phyloP scores from a whole-genome alignment of 2,329 filamentous ascomycete genomes.

The Alternaria angustiovoidea region DNA sequence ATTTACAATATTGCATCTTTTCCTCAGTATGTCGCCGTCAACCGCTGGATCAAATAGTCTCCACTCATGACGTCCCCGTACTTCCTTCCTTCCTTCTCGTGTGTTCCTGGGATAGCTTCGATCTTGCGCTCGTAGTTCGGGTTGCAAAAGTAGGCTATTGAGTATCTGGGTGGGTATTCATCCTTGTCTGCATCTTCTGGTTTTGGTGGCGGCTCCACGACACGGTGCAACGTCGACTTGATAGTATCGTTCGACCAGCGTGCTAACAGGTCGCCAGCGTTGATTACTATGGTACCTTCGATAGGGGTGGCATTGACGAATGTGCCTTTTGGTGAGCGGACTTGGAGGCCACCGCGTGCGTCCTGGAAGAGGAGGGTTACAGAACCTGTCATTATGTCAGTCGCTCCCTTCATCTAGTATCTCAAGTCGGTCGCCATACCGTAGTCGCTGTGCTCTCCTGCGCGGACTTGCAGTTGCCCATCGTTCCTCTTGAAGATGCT shows the following conservation, averaged over 20 bases:
- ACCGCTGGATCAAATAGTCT: conserved; percentile 79
- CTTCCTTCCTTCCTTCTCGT: conserved; percentile 73
- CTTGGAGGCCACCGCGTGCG: conserved; percentile 65
- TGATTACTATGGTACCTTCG: conserved; percentile 81
- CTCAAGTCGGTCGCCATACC: conserved; percentile 34
- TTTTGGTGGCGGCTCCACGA: conserved; percentile 78
- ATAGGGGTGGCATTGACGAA: conserved; percentile 89
- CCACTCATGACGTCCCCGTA: conserved; percentile 80
- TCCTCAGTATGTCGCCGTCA: conserved; percentile 71
- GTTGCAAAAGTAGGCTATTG: conserved; percentile 92
- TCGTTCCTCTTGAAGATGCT: conserved; percentile 72
- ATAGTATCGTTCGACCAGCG: conserved; percentile 93
- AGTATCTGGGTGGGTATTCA: conserved; percentile 78
- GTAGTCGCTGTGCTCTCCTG: conserved; percentile 79
- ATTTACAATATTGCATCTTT: neutral
- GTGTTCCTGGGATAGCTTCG: conserved; percentile 83
- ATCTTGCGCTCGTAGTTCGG: conserved; percentile 80
- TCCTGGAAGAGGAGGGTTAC: conserved; percentile 60
- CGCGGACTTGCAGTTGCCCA: conserved; percentile 75
- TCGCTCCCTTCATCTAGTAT: neutral
- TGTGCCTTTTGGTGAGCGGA: conserved; percentile 74
- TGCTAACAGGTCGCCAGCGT: conserved; percentile 85
- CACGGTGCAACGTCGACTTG: conserved; percentile 87
- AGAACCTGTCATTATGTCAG: conserved; percentile 44
- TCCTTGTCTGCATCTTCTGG: conserved; percentile 56